Evolutionary conservation across 257 asterid genomes (phyloP), one percentile per base, ranked within the genome.

Genomic region (Lantana camara): DNA sequence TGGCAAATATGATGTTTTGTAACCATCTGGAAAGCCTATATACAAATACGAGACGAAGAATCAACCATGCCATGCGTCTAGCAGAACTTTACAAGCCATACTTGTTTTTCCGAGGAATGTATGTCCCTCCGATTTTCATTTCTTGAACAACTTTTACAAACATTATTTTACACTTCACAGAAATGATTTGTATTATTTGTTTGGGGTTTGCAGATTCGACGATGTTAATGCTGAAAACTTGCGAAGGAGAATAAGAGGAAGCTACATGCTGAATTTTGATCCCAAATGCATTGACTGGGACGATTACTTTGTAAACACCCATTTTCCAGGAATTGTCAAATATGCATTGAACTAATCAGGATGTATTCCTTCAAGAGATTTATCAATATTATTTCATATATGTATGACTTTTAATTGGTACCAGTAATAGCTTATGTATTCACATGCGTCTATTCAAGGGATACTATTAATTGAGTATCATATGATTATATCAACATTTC

Each of bases 21-120:
- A 71, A 63, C 22, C 60, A 14, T 29, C 77, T 84, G 30, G 79
- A 79, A 32, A 69, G 61, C 23, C 6, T 40, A 0, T 70, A 75
- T 44, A 44, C 8, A n/a, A 71, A 63, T 2, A 57, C 78, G 10
- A 78, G 60, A 5, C 74, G 76, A 55, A 81, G 67, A 41, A 47
- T 87, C 60, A 69, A 68, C 38, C 58, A 20, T 5, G 61, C 75
- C 12, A 14, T 67, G 19, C 80, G 82, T 48, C 53, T 82, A 12
- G 71, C 78, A 0, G 82, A 80, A 16, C 73, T 82, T 4, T 87
- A 87, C 75, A 53, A 52, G 29, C 84, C 86, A 3, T 87, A 84
- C 53, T 20, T 78, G 69, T 77, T 87, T 63, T 84, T 74, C 9
- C 60, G 80, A 30, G 90, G 80, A 57, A 77, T 80, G 95, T 80